Percentiles rank a stretch among this genome's conserved stretches.
Evolutionary conservation across 1,284 basidiomycete species (phyloP).

Genomic region (Violaceomyces palustris): DNA sequence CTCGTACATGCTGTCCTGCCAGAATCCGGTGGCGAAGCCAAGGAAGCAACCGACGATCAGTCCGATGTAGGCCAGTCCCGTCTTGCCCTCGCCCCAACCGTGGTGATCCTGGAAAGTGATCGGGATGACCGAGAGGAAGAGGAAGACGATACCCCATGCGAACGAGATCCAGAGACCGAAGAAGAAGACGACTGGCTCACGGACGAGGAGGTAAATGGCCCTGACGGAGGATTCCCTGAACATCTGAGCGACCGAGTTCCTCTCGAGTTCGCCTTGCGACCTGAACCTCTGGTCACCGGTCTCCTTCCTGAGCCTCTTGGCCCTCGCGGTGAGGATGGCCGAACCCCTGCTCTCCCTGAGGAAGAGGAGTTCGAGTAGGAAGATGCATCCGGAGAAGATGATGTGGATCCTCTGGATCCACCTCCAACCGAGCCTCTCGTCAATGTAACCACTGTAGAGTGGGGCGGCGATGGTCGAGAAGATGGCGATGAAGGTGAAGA

Average conservation of each 20-base stretch:
- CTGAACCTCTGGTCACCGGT: slow-evolving; percentile 50
- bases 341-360: slow-evolving; percentile 52
- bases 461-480: slow-evolving; percentile 44
- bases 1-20: slow-evolving; percentile 38
- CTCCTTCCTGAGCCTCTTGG: slow-evolving; percentile 48
- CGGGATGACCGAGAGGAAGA: slow-evolving; percentile 51
- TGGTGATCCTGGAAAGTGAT: slow-evolving; percentile 51
- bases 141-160: slow-evolving; percentile 46
- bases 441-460: slow-evolving; percentile 48
- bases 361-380: slow-evolving; percentile 47
- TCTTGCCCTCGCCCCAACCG: slow-evolving; percentile 50
- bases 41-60: slow-evolving; percentile 47
- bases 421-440: slow-evolving; percentile 48
- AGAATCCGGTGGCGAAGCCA: slow-evolving; percentile 41
- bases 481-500: slow-evolving; percentile 52
- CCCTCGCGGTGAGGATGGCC: slow-evolving; percentile 44
- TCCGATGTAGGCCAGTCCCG: slow-evolving; percentile 51
- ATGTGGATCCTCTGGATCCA: slow-evolving; percentile 52
- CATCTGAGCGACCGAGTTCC: slow-evolving; percentile 46
- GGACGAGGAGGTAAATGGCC: slow-evolving; percentile 45
- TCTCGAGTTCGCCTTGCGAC: slow-evolving; percentile 50
- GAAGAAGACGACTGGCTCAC: slow-evolving; percentile 50
- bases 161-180: slow-evolving; percentile 51
- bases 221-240: slow-evolving; percentile 46
- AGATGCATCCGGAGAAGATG: slow-evolving; percentile 42